phyloP scores from a whole-genome alignment of 257 asterid species.

The Fraxinus anomala region DNA sequence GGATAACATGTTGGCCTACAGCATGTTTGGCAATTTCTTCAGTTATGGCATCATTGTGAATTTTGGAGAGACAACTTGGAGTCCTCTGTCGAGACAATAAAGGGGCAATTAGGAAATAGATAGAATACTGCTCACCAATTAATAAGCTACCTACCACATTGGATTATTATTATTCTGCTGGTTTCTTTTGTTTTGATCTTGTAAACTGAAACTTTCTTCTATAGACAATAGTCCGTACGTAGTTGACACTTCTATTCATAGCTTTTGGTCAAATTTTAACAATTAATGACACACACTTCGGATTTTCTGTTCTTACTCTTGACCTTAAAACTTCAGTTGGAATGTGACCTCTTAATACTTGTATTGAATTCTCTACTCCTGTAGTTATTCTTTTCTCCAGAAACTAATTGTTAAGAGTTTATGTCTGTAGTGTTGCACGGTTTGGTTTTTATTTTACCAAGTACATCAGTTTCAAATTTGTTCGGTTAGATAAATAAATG shows the following conservation, averaged over 20 bases:
- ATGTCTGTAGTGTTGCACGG: slow-evolving; percentile 9
- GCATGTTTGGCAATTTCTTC: slow-evolving; percentile 15
- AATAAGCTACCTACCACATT: slow-evolving; percentile 14
- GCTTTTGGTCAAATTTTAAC: slow-evolving; percentile 15
- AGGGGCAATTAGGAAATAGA: background rate
- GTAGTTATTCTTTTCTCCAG: background rate
- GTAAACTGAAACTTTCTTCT: slow-evolving; percentile 6
- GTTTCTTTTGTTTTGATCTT: slow-evolving; percentile 16
- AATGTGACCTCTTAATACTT: background rate
- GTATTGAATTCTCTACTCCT: background rate
- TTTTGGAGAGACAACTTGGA: slow-evolving; percentile 5
- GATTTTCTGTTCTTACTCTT: background rate
- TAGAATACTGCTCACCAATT: background rate
- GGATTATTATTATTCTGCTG: background rate
- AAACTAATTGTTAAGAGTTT: background rate
- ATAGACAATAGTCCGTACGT: background rate
- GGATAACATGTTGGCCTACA: slow-evolving; percentile 23
- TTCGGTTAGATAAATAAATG: background rate
- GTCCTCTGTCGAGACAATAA: slow-evolving; percentile 10
- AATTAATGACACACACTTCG: background rate
- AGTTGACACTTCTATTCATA: background rate
- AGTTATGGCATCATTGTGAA: slow-evolving; percentile 6
- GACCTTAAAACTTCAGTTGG: slow-evolving; percentile 2
- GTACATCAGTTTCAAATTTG: slow-evolving; percentile 8
- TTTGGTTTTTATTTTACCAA: slow-evolving; percentile 7